Evolutionary conservation across 192 early-diverging fungal species (phyloP).

Genomic region (Piromyces sp.): DNA sequence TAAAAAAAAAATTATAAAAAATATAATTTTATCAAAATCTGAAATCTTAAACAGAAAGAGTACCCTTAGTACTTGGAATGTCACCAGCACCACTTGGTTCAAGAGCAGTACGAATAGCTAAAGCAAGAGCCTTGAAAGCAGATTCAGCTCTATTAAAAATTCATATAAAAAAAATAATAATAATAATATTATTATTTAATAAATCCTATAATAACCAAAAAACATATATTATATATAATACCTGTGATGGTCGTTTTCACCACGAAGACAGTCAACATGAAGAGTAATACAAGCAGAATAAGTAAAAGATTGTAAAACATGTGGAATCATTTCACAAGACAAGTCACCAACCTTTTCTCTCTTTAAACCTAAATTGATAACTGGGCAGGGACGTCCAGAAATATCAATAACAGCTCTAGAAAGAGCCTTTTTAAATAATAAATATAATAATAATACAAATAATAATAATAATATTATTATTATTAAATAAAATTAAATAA

Average conservation of each 20-base stretch:
- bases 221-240: too few species aligned
- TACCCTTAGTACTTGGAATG: constrained; percentile 86
- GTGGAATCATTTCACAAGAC: constrained; percentile 97
- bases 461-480: background rate
- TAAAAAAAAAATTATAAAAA: too few species aligned
- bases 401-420: constrained; percentile 91
- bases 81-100: constrained; percentile 67
- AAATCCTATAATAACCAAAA: too few species aligned
- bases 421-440: constrained; percentile 39
- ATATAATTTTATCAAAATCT: too few species aligned
- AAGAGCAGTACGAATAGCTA: constrained; percentile 78
- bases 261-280: constrained; percentile 89
- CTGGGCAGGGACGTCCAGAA: constrained; percentile 75
- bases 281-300: constrained; percentile 80
- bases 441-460: background rate
- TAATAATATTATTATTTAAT: too few species aligned
- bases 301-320: constrained; percentile 85
- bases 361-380: constrained; percentile 70
- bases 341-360: constrained; percentile 78
- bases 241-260: constrained; percentile 94
- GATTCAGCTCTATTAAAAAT: constrained; percentile 56
- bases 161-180: too few species aligned
- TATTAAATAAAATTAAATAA: too few species aligned
- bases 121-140: constrained; percentile 94
- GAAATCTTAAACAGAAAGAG: too few species aligned